A percentile compares a stretch with the other conserved stretches of the same genome.
phyloP scores from a whole-genome alignment of 306 rosid species.

The Glycine tomentella region DNA sequence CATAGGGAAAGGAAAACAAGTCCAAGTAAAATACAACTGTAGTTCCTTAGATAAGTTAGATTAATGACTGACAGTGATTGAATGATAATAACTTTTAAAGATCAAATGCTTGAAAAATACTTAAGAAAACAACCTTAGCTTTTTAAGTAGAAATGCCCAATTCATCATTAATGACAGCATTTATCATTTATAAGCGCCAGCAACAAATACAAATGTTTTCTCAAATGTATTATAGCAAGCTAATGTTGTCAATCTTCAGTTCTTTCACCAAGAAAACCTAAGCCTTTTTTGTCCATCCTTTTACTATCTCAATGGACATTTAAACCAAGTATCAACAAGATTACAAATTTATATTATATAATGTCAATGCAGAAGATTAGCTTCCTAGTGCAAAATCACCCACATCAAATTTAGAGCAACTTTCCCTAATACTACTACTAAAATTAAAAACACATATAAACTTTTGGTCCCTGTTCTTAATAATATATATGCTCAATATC shows the following conservation, averaged over 20 bases:
- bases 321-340: constrained; percentile 3
- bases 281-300: neutral
- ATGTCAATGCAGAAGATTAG: constrained; percentile 11
- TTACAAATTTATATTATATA: constrained; percentile 7
- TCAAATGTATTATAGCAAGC: neutral
- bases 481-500: neutral
- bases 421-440: constrained; percentile 30
- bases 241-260: constrained; percentile 4
- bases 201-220: constrained; percentile 11
- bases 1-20: constrained; percentile 33
- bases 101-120: constrained; percentile 17
- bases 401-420: constrained; percentile 22
- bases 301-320: neutral
- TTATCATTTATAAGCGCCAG: constrained; percentile 27
- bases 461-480: neutral
- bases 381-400: constrained; percentile 8
- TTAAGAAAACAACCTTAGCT: neutral
- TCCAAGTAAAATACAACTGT: constrained; percentile 19
- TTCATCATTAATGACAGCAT: constrained; percentile 16
- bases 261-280: constrained; percentile 25
- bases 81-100: constrained; percentile 6
- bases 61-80: constrained; percentile 20
- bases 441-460: neutral
- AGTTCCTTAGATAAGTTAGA: neutral
- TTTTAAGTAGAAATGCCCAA: constrained; percentile 27